These are phyloP conservation scores for Cucurbita pepo DNA, from an alignment of 306 rosid species.

Conservation along the genomic window DNA sequence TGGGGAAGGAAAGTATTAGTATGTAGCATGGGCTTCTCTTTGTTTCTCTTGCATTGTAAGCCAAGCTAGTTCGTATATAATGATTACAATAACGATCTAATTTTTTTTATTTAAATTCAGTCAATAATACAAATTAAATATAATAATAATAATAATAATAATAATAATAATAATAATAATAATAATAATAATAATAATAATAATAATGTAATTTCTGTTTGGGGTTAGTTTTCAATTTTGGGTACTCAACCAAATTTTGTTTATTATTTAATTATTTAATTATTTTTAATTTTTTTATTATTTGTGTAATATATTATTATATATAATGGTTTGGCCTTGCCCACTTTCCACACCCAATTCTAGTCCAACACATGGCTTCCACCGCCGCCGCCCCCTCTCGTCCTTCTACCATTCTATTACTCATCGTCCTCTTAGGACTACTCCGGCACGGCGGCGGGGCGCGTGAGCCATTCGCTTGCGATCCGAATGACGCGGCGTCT, in stretches of 20 bases:
- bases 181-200: neutral
- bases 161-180: no score
- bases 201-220: neutral
- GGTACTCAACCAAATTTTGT: neutral
- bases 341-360: neutral
- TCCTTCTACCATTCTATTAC: neutral
- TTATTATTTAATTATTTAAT: neutral
- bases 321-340: neutral
- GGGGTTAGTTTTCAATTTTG: neutral
- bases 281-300: neutral
- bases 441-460: conserved; percentile 11
- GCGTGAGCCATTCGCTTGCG: conserved; percentile 58
- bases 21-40: neutral
- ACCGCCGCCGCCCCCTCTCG: neutral
- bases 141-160: neutral
- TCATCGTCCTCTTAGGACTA: neutral
- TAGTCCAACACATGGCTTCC: neutral
- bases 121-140: no score
- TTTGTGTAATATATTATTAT: neutral
- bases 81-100: no score
- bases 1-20: no score
- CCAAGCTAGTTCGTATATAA: neutral
- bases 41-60: neutral
- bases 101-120: no score
- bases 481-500: conserved; percentile 27